These are phyloP conservation scores for Coemansia sp. DNA, from an alignment of 192 early-diverging fungal genomes.

Conservation along the genomic window DNA sequence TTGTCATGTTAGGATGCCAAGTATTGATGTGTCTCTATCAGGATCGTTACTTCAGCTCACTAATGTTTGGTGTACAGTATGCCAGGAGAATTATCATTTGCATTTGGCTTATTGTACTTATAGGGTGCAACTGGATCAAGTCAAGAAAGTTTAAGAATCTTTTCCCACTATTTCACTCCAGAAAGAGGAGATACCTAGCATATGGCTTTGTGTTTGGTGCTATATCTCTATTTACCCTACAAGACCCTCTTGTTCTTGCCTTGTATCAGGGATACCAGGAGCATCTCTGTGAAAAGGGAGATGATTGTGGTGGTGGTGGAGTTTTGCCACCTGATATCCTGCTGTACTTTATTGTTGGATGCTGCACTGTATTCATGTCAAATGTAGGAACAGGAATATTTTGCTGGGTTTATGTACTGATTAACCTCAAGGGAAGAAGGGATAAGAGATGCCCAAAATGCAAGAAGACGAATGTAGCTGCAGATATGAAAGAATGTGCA, in stretches of 20 bases:
- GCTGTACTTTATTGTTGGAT: background rate
- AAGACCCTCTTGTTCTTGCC: background rate
- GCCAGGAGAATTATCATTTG: background rate
- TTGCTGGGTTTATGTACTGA: background rate
- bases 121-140: background rate
- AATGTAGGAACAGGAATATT: background rate
- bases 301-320: background rate
- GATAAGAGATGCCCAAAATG: too few relatives aligned
- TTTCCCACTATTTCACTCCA: background rate
- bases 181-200: background rate
- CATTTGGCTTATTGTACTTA: background rate
- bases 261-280: constrained; percentile 5
- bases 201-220: background rate
- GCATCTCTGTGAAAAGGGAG: background rate
- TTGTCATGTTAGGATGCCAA: background rate
- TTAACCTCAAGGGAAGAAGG: too few relatives aligned
- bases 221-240: background rate
- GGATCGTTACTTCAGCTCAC: background rate
- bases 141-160: background rate
- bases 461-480: too few relatives aligned
- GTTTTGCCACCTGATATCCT: background rate
- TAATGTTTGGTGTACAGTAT: background rate
- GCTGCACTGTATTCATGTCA: background rate
- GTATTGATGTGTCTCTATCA: background rate
- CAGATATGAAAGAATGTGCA: background rate